Base-by-base conservation (phyloP, 129 eudicot species). In the Saussurea involucrata region DNA sequence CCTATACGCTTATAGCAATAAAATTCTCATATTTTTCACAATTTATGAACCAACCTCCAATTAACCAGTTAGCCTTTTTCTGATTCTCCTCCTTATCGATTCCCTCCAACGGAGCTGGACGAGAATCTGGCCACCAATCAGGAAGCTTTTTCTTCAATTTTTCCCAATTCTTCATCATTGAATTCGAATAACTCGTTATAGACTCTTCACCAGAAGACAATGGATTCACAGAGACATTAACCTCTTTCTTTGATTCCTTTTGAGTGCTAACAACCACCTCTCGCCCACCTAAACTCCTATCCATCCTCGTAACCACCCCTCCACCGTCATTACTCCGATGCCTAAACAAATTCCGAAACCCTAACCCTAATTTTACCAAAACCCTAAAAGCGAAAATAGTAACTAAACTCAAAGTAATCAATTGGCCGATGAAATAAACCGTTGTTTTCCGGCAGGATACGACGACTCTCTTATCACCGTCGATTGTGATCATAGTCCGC, bases 281-380 rank as follows among this genome's bases (percentile, higher is more conserved):
- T 77, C 71, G 86, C 10, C 98, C 98, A 22, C 98, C 98, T 32
- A 93, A 24, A 78, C 98, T 93, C 83, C 98, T 82, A 84, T 93
- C 98, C 66, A 83, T 87, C 75, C 83, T 82, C 34, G 92, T 74
- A 76, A 90, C 88, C 27, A 76, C 90, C 44, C 85, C 87, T 15
- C 34, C 75, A 13, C 71, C 65, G 24, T 27, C 72, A 22, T 65
- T 18, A 34, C 63, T 66, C 68, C 71, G 25, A 11, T 24, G 33
- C 73, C 65, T 81, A 44, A 80, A 76, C 40, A 80, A 67, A 22
- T 28, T 72, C 76, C 76, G 66, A 71, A 83, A 85, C 79, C 85
- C 87, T 75, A 72, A 77, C 70, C 87, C 88, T 25, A 85, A 5
- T 3, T 79, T 78, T 57, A 82, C 69, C 72, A 93, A 64, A 83